Conservation (phyloP, 352 stramenopile genomes). For the Pythium sp. region DNA sequence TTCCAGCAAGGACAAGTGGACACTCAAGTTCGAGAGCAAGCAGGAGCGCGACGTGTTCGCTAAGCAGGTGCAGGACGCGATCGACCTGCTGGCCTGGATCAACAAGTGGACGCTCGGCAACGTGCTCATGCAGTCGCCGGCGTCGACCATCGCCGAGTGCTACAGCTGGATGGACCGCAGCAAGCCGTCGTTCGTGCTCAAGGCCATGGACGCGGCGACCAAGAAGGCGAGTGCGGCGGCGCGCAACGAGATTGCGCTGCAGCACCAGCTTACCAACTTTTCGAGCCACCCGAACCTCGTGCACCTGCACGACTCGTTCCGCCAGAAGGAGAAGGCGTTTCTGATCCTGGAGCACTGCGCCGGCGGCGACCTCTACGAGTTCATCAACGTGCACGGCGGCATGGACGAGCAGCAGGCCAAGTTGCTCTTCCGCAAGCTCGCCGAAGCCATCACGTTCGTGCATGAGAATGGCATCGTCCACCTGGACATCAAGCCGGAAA, state of each 20-base stretch:
- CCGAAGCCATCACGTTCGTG: slow-evolving; percentile 44
- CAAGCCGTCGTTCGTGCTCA: slow-evolving; percentile 62
- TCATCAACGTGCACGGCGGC: slow-evolving; percentile 48
- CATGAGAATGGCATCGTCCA: slow-evolving; percentile 67
- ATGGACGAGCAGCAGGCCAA: slow-evolving; percentile 49
- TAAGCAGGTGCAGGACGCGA: slow-evolving; percentile 60
- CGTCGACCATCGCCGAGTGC: slow-evolving; percentile 59
- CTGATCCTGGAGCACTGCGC: slow-evolving; percentile 63
- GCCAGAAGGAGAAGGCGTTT: slow-evolving; percentile 60
- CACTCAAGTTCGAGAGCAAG: slow-evolving; percentile 74
- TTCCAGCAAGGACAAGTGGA: slow-evolving; percentile 46
- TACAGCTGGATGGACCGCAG: slow-evolving; percentile 58
- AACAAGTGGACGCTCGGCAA: slow-evolving; percentile 65
- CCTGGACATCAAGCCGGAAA: slow-evolving; percentile 80
- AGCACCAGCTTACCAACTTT: slow-evolving; percentile 70
- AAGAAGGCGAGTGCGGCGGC: slow-evolving; percentile 44
- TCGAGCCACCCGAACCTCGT: slow-evolving; percentile 67
- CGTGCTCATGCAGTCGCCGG: slow-evolving; percentile 52
- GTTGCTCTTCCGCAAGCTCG: slow-evolving; percentile 50
- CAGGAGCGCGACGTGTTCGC: slow-evolving; percentile 60
- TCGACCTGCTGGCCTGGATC: slow-evolving; percentile 66
- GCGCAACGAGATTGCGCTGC: slow-evolving; percentile 62
- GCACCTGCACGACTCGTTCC: slow-evolving; percentile 56
- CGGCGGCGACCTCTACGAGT: slow-evolving; percentile 62
- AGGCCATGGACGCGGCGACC: slow-evolving; percentile 49